Conservation (phyloP, 192 early-diverging fungal species). For the Coemansia sp. region DNA sequence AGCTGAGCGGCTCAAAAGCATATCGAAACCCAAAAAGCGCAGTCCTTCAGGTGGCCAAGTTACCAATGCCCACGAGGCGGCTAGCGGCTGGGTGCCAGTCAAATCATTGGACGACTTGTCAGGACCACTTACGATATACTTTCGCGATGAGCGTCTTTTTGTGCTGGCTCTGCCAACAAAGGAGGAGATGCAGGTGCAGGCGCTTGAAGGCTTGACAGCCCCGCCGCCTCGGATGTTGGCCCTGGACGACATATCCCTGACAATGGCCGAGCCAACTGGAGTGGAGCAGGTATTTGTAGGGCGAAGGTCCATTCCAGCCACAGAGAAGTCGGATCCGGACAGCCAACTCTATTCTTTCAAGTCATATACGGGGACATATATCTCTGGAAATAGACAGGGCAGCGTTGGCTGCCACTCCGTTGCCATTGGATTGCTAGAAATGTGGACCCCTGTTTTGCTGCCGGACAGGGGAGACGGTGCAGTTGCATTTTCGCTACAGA, state of each 20-base stretch:
- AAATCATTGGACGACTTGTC: slow-evolving; percentile 14
- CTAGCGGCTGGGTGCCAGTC: slow-evolving; percentile 22
- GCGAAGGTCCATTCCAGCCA: slow-evolving; percentile 20
- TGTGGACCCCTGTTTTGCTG: slow-evolving; percentile 37
- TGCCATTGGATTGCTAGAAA: slow-evolving; percentile 36
- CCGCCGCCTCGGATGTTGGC: slow-evolving; percentile 6
- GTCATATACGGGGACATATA: slow-evolving; percentile 17
- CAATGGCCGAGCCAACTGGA: slow-evolving; percentile 9
- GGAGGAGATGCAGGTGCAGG: slow-evolving; percentile 1
- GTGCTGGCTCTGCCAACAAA: slow-evolving; percentile 11
- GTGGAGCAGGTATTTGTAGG: slow-evolving; percentile 44
- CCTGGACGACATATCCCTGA: slow-evolving; percentile 1
- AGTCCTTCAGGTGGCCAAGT: no score
- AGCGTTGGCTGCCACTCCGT: slow-evolving; percentile 7
- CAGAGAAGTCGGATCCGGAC: slow-evolving; percentile 6
- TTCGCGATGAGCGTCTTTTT: slow-evolving; percentile 5
- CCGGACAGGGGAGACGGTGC: slow-evolving; percentile 30
- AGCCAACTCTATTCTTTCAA: slow-evolving; percentile 22
- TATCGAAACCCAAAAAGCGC: no score
- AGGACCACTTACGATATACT: slow-evolving; percentile 24
- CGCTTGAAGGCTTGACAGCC: not conserved
- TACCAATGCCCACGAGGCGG: not conserved
- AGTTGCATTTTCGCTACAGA: slow-evolving; percentile 20
- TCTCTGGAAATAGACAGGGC: slow-evolving; percentile 16
- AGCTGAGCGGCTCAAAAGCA: no score